Percentiles rank a stretch among this genome's conserved stretches.
These are phyloP conservation scores for Fusarium sp. DNA, from an alignment of 2,329 filamentous ascomycete species.

Conservation along the genomic window DNA sequence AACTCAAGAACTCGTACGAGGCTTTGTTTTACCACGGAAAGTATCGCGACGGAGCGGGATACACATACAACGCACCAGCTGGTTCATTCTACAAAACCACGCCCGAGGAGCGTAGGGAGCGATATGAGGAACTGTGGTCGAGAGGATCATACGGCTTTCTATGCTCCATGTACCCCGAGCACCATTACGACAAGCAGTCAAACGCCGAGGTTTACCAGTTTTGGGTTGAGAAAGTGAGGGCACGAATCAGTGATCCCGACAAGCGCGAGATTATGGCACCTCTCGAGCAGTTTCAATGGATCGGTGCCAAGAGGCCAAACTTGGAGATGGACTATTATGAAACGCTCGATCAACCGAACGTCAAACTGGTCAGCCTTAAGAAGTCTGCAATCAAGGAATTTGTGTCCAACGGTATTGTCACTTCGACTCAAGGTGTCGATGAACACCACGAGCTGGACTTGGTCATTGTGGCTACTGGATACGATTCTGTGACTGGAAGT, in stretches of 20 bases:
- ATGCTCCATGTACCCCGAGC: conserved; percentile 16
- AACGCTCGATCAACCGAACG: conserved; percentile 54
- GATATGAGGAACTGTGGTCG: conserved; percentile 15
- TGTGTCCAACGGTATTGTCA: conserved; percentile 50
- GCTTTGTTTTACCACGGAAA: conserved; percentile 26
- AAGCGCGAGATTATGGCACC: conserved; percentile 58
- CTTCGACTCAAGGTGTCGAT: conserved; percentile 43
- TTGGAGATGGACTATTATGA: conserved; percentile 61
- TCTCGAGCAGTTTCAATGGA: conserved; percentile 53
- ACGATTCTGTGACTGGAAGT: conserved; percentile 37
- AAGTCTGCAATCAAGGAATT: conserved; percentile 53
- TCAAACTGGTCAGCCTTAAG: conserved; percentile 57
- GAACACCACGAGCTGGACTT: conserved; percentile 35
- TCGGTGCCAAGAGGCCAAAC: conserved; percentile 55
- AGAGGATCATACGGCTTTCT: conserved; percentile 18
- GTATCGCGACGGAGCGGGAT: conserved; percentile 54
- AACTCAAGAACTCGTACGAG: conserved; percentile 31
- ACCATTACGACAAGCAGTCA: conserved; percentile 12
- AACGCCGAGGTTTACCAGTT: conserved; percentile 53
- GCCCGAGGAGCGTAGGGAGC: neutral
- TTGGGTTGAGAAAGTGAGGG: conserved; percentile 54
- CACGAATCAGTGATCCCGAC: conserved; percentile 55
- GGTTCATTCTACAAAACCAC: conserved; percentile 51
- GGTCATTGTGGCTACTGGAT: conserved; percentile 39
- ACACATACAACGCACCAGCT: conserved; percentile 45